phyloP scores from a whole-genome alignment of 73 alveolate species.

The Durusdinium trenchii region DNA sequence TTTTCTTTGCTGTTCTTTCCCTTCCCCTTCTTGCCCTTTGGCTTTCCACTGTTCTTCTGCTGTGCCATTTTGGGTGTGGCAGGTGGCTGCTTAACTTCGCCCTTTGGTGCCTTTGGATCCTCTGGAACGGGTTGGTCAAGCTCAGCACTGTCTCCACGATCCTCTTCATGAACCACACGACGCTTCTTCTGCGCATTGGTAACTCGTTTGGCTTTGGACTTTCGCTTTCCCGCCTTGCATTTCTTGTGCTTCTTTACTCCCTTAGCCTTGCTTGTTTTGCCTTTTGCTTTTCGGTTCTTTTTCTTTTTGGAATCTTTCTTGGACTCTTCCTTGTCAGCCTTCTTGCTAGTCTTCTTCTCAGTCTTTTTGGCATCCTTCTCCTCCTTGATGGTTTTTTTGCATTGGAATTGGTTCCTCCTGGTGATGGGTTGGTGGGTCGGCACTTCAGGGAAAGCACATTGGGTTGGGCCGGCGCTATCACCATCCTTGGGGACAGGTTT shows the following conservation, averaged over 20 bases:
- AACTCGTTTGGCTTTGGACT: constrained; percentile 32
- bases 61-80: background rate
- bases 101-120: no score
- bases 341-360: background rate
- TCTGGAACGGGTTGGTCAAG: background rate
- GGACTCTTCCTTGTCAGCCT: background rate
- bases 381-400: background rate
- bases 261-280: background rate
- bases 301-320: no score
- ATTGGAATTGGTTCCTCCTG: background rate
- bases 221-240: background rate
- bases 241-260: background rate
- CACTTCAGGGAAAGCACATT: background rate
- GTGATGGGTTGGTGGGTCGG: background rate
- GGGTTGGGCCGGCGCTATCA: background rate
- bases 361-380: background rate
- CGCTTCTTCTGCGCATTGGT: background rate
- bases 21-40: background rate
- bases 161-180: background rate
- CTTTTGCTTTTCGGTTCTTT: background rate
- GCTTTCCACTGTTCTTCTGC: background rate
- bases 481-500: background rate
- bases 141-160: background rate
- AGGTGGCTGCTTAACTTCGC: background rate
- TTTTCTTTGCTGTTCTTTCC: no score